Conservation (phyloP, 1,284 basidiomycete species). For the Cryptococcus sp. region DNA sequence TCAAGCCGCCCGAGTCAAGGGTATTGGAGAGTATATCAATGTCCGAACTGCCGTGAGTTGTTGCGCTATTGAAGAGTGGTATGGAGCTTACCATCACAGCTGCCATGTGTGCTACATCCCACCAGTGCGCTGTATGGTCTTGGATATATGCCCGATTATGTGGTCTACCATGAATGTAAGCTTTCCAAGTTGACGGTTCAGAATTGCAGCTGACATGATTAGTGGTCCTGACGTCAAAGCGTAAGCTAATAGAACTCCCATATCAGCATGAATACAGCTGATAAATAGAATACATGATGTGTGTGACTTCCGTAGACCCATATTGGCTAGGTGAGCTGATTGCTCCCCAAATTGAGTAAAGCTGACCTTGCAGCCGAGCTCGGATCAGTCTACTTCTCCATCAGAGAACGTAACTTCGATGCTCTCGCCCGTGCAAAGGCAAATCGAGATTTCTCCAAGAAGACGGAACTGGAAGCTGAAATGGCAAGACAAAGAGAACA, state of each 20-base stretch:
- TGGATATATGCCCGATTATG: slow-evolving; percentile 93
- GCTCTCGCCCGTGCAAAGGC: slow-evolving; percentile 63
- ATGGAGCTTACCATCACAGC: slow-evolving; percentile 19
- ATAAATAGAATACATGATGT: slow-evolving; percentile 75
- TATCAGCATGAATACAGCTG: slow-evolving; percentile 1
- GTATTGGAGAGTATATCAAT: slow-evolving; percentile 98
- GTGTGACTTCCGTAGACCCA: slow-evolving; percentile 89
- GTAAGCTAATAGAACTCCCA: slow-evolving; percentile 21
- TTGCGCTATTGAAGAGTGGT: background rate
- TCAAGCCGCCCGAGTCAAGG: slow-evolving; percentile 95
- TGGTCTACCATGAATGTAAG: slow-evolving; percentile 84
- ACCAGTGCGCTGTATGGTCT: slow-evolving; percentile 94
- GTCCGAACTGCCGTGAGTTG: slow-evolving; percentile 74
- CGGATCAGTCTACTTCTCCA: slow-evolving; percentile 90
- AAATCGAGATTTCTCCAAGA: slow-evolving; percentile 82
- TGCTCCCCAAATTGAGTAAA: slow-evolving; percentile 8
- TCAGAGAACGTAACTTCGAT: slow-evolving; percentile 92
- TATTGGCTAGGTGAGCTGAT: slow-evolving; percentile 76
- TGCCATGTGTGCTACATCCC: slow-evolving; percentile 67
- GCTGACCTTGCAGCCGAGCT: slow-evolving; percentile 62
- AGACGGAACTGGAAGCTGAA: slow-evolving; percentile 77
- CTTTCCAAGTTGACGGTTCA: slow-evolving; percentile 9
- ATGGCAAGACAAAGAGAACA: slow-evolving; percentile 81
- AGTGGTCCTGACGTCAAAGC: slow-evolving; percentile 85
- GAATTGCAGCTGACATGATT: slow-evolving; percentile 9